Base-by-base conservation (phyloP, 306 rosid genomes). In the Vachellia pachyceras region DNA sequence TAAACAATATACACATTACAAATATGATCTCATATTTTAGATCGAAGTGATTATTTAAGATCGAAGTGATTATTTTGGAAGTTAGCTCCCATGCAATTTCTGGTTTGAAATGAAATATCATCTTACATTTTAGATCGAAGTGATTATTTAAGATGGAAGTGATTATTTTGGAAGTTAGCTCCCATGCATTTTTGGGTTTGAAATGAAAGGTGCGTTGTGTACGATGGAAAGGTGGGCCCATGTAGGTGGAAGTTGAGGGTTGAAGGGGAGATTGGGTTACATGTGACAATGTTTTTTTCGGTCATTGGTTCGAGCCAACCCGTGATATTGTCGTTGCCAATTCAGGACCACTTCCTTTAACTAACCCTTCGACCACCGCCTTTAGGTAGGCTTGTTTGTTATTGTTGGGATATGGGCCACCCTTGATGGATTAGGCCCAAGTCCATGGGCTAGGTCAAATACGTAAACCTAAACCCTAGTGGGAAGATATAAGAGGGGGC, bases 301-400 rank as follows among this genome's bases (percentile, higher is more conserved):
- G 49, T 75, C 57, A 75, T 72, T 72, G 41, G 46, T 61, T 72
- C 0, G 58, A 72, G 29, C 77, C 65, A 70, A 71, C 75, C 75
- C 75, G 58, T 71, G 75, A 71, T 29, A 13, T 71, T 45, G 18
- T 22, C 33, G 73, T 41, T 69, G 54, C 35, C 33, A 39, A 40
- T 42, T 37, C 11, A 69, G 73, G 73, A 69, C 73, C 73, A 42
- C 73, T 42, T 20, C 73, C 44, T 23, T 11, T 69, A 41, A 69
- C 73, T 22, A 69, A 69, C 54, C 6, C 73, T 20, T 22, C 5
- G n/a, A 44, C 84, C 86, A 68, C 73, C 7, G 17, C 50, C 50
- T 40, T 68, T 35, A 5, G 42, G 10, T 33, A 33, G 18, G 42
- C 17, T 35, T 36, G 65, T 58, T 23, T 58, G 65, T 23, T 57